Percentiles rank a stretch among this genome's conserved stretches.
These are phyloP conservation scores for Aspergillus biplanus DNA, from an alignment of 495 filamentous ascomycete genomes.

Conservation along the genomic window DNA sequence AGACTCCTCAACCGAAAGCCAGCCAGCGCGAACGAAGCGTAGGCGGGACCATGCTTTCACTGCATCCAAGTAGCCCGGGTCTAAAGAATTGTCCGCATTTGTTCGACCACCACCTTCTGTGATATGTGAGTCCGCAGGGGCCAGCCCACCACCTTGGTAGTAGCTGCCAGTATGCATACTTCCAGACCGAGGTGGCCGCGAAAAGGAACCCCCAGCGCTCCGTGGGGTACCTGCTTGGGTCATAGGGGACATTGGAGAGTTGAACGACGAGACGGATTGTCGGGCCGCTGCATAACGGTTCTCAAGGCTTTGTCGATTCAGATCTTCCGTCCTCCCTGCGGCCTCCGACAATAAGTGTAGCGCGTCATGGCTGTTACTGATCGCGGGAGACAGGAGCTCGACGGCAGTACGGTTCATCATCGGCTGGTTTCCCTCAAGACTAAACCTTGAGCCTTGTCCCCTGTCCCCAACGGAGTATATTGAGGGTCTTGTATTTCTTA, in stretches of 20 bases:
- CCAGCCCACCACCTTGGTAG: constrained; percentile 32
- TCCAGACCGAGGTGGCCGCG: constrained; percentile 39
- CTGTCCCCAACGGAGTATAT: constrained; percentile 38
- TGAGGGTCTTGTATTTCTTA: constrained; percentile 32
- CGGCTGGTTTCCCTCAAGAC: constrained; percentile 43
- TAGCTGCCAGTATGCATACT: constrained; percentile 34
- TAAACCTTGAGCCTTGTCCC: constrained; percentile 30
- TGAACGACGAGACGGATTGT: constrained; percentile 48
- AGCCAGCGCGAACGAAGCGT: constrained; percentile 91
- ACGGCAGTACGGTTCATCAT: constrained; percentile 59
- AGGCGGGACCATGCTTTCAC: constrained; percentile 86
- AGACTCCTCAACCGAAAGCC: constrained; percentile 92
- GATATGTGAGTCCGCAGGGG: constrained; percentile 36
- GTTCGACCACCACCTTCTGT: constrained; percentile 34
- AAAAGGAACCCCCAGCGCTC: constrained; percentile 42
- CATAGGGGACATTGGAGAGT: constrained; percentile 46
- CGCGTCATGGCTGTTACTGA: constrained; percentile 63
- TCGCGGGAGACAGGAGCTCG: constrained; percentile 58
- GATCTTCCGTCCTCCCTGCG: constrained; percentile 54
- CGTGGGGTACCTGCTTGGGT: constrained; percentile 46
- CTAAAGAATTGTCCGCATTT: constrained; percentile 32
- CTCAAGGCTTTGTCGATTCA: constrained; percentile 47
- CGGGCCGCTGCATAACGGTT: constrained; percentile 43
- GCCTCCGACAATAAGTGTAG: constrained; percentile 63
- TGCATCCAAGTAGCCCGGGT: constrained; percentile 58